Evolutionary conservation across 163 green algal genomes (phyloP).

Genomic region (Chloromonas sp.): DNA sequence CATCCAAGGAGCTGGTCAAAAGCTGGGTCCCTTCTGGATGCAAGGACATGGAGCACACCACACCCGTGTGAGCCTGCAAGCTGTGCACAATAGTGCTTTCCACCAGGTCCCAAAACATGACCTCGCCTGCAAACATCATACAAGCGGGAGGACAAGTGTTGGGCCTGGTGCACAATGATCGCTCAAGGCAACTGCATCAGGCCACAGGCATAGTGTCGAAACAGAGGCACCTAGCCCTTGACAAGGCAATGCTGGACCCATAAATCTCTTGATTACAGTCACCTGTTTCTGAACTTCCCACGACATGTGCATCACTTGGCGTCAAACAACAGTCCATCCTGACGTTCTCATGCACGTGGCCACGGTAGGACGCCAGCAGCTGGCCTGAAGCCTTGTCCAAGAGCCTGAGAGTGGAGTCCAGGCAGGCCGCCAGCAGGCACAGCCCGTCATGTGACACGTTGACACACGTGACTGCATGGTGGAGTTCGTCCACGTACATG

Average conservation of each 20-base stretch:
- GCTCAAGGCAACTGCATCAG: background rate
- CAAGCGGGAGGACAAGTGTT: background rate
- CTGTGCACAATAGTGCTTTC: constrained; percentile 48
- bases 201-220: background rate
- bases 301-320: constrained; percentile 65
- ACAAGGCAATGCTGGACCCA: no score
- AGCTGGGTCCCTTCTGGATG: constrained; percentile 66
- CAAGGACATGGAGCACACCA: constrained; percentile 70
- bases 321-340: constrained; percentile 62
- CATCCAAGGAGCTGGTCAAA: constrained; percentile 75
- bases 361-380: constrained; percentile 66
- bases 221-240: background rate
- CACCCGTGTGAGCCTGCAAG: constrained; percentile 63
- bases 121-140: constrained; percentile 41
- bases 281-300: constrained; percentile 81
- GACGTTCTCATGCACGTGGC: constrained; percentile 47
- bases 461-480: constrained; percentile 47
- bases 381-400: constrained; percentile 55
- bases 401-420: constrained; percentile 53
- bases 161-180: background rate
- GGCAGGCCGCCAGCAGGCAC: constrained; percentile 56
- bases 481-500: constrained; percentile 61
- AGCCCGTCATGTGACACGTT: constrained; percentile 63
- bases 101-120: constrained; percentile 87
- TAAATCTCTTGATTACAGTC: background rate